Evolutionary conservation across 345 rosid genomes (phyloP).

Genomic region (Aquilaria malaccensis): DNA sequence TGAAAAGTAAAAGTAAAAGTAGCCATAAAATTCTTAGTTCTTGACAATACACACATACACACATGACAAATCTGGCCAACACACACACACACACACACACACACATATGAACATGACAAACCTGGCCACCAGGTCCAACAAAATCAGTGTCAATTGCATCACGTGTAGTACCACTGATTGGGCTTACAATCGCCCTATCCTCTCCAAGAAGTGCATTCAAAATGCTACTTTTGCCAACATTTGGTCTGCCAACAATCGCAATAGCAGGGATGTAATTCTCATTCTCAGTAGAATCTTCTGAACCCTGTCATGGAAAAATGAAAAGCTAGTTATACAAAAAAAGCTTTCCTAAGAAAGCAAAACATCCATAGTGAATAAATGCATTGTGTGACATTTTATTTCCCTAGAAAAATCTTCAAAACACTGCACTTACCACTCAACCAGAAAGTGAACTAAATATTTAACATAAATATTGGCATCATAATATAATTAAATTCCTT

Average conservation of each 20-base stretch:
- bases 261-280: slow-evolving; percentile 76
- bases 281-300: slow-evolving; percentile 40
- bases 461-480: no score
- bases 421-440: no score
- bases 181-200: slow-evolving; percentile 96
- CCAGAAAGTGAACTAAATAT: no score
- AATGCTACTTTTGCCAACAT: slow-evolving; percentile 98
- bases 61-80: neutral
- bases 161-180: slow-evolving; percentile 96
- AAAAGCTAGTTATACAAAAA: no score
- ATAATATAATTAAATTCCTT: no score
- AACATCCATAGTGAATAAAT: no score
- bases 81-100: slow-evolving; percentile 1
- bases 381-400: no score
- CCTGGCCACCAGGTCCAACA: slow-evolving; percentile 86
- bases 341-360: no score
- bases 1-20: no score
- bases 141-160: slow-evolving; percentile 97
- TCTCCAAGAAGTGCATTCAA: slow-evolving; percentile 94
- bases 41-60: neutral
- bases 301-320: slow-evolving; percentile 25
- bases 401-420: no score
- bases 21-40: no score
- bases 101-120: slow-evolving; percentile 19
- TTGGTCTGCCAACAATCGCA: slow-evolving; percentile 93